Base-by-base conservation (phyloP, 2,329 filamentous ascomycete species). In the Nothophoma quercina region DNA sequence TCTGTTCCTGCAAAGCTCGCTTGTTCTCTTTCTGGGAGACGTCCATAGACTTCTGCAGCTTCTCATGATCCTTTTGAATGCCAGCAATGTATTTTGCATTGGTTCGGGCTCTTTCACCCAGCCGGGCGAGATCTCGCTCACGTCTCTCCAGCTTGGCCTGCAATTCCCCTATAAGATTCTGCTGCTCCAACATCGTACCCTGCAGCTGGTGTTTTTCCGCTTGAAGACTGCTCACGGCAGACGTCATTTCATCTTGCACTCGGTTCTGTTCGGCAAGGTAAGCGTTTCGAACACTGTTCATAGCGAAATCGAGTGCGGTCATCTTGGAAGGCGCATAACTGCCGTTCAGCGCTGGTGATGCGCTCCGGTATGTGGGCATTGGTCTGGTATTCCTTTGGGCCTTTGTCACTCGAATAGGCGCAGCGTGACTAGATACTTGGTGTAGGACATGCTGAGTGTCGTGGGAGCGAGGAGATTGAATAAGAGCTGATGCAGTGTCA, bases 61-160 rank as follows among this genome's bases (percentile, higher is more conserved):
- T 63, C 18, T 62, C 60, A 18, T 66, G 62, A 40, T 74, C 71
- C 9, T 57, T 64, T 16, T 65, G 64, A 13, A 73, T 48, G 13
- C 70, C 70, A 7, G 56, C 40, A 5, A 66, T 53, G 15, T 55
- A 71, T 26, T 60, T 70, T n/a, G n/a, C n/a, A n/a, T n/a, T 68
- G 56, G 22, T 66, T 56, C 0, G 42, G 60, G n/a, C n/a, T n/a
- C n/a, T n/a, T n/a, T n/a, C n/a, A n/a, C n/a, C n/a, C n/a, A n/a
- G n/a, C n/a, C n/a, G n/a, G n/a, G n/a, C n/a, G n/a, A n/a, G n/a
- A n/a, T n/a, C n/a, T n/a, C n/a, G n/a, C 1, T 56, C 28, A 2
- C 60, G 43, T 1, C n/a, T 26, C 3, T 52, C 23, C 6, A 59
- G 41, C 16, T 51, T 50, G 6, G n/a, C 7, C n/a, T 57, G 55